phyloP scores from a whole-genome alignment of 768 basidiomycete species.

The Terana coerulea region DNA sequence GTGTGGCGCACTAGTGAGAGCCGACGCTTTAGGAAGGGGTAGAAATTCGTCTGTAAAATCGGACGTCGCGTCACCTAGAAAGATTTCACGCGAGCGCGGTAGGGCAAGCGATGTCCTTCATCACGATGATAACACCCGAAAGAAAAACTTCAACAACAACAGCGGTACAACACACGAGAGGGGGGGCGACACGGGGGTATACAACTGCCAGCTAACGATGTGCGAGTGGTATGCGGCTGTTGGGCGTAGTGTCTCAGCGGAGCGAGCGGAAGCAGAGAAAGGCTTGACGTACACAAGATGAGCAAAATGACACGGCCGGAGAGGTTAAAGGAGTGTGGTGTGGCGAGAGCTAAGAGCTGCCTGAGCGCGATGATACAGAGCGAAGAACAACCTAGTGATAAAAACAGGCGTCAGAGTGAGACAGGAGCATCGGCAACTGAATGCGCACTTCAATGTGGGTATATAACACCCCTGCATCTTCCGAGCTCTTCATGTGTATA shows the following conservation, averaged over 20 bases:
- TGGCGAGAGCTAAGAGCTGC: slow-evolving; percentile 1
- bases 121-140: not conserved
- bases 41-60: too few species aligned
- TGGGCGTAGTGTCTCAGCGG: not conserved
- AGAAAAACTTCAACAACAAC: slow-evolving; percentile 4
- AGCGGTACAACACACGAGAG: slow-evolving; percentile 9
- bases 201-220: slow-evolving; percentile 8
- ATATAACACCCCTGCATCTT: not conserved
- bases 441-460: slow-evolving; percentile 10
- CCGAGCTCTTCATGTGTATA: not conserved
- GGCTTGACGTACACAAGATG: slow-evolving; percentile 5
- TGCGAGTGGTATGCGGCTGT: not conserved
- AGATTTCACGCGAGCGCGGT: too few species aligned
- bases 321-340: slow-evolving; percentile 17
- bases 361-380: slow-evolving; percentile 3
- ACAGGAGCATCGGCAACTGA: not conserved
- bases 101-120: too few species aligned
- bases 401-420: not conserved
- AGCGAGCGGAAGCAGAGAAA: not conserved
- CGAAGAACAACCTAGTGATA: slow-evolving; percentile 1
- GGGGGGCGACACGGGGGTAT: slow-evolving; percentile 8
- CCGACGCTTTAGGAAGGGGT: too few species aligned
- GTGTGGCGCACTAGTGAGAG: too few species aligned
- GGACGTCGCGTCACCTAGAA: too few species aligned
- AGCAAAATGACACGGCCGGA: not conserved